Evolutionary conservation across 306 rosid genomes (phyloP).

Genomic region (Cucurbita pepo): DNA sequence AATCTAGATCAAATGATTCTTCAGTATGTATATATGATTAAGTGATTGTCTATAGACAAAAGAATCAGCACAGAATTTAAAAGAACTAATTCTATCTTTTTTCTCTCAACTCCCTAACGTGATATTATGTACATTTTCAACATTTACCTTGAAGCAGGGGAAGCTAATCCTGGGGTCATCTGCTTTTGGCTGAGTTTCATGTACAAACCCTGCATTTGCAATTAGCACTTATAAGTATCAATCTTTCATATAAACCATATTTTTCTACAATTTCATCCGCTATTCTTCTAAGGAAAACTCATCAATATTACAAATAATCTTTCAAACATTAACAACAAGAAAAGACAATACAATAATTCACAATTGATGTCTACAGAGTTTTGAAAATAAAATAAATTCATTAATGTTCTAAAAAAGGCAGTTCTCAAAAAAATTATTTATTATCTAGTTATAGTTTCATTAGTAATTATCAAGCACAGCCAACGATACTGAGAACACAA

Average conservation of each 20-base stretch:
- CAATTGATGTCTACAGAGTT: background rate
- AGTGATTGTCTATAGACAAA: background rate
- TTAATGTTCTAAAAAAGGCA: background rate
- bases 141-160: constrained; percentile 12
- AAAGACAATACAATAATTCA: background rate
- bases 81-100: background rate
- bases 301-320: background rate
- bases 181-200: constrained; percentile 66
- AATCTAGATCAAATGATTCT: background rate
- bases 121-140: background rate
- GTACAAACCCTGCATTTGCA: constrained; percentile 93
- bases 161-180: constrained; percentile 17
- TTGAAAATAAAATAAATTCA: background rate
- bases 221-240: constrained; percentile 5
- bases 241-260: background rate
- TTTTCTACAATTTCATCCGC: background rate
- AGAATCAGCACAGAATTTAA: background rate
- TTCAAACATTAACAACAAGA: background rate
- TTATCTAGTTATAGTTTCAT: background rate
- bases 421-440: background rate
- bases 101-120: background rate
- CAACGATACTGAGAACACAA: background rate
- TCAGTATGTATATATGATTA: no score
- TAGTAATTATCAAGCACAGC: background rate
- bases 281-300: background rate